phyloP scores from a whole-genome alignment of 495 filamentous ascomycete species.

The Penicillium daleae region DNA sequence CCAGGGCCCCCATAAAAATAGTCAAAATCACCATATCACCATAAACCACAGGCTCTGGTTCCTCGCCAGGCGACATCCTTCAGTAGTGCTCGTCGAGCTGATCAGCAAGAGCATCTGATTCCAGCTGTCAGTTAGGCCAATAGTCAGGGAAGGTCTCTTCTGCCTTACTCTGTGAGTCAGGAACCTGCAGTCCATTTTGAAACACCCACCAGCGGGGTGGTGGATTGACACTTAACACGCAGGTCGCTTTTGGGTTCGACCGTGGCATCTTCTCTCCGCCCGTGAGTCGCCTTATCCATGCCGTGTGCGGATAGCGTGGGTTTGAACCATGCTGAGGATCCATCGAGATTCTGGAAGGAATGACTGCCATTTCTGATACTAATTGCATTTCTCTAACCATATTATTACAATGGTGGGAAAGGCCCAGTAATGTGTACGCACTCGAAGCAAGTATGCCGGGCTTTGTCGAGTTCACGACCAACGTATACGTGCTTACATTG shows the following conservation, averaged over 20 bases:
- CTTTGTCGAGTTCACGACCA: neutral
- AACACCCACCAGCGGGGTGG: neutral
- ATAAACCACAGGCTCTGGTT: too few relatives aligned
- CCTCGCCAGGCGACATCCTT: neutral
- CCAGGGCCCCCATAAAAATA: too few relatives aligned
- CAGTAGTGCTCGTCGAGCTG: neutral
- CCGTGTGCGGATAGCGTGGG: neutral
- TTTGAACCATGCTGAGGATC: neutral
- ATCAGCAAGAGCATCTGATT: neutral
- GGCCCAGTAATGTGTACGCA: neutral
- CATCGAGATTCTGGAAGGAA: neutral
- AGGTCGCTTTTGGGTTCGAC: neutral
- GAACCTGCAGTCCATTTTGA: neutral
- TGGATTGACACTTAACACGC: neutral
- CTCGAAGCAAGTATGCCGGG: neutral
- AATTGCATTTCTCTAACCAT: too few relatives aligned
- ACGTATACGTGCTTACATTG: neutral
- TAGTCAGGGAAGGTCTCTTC: neutral
- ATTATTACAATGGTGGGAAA: too few relatives aligned
- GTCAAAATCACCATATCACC: too few relatives aligned
- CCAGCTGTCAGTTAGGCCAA: neutral
- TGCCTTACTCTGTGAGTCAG: neutral
- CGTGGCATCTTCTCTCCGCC: neutral
- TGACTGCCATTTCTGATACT: neutral
- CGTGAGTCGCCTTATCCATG: neutral